Base-by-base conservation (phyloP, 306 rosid species). In the Cucumis hystrix region DNA sequence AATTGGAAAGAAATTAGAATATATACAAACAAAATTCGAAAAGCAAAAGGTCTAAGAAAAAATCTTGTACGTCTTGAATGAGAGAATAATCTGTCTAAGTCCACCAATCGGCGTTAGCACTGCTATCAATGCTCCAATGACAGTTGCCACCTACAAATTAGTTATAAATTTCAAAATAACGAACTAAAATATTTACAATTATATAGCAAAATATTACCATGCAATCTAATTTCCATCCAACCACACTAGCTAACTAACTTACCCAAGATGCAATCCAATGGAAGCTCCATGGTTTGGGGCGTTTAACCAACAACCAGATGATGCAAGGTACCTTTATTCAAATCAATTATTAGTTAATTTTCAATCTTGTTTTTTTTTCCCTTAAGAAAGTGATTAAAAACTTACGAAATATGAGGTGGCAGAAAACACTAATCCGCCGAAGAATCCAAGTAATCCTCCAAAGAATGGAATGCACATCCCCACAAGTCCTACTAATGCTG, bases 381-480 rank as follows among this genome's bases (percentile, higher is more conserved):
- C 16, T 47, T 10, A 68, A 20, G 10, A 47, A 45, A 69, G 18
- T 1, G 11, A 18, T 33, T 39, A 71, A 20, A 71, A 71, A 57
- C 90, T 82, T 80, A 91, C 93, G 33, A 83, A 83, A 54, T 80
- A 91, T 62, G 97, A 87, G 51, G 97, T 87, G 43, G 92, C 85
- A 21, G 93, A n/a, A 80, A 86, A 91, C 13, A 88, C 91, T 14
- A 91, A 74, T 67, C 97, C 97, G 47, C 97, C 97, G 45, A 91
- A 91, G 63, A 91, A 85, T 9, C 97, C 93, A 61, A 89, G 59
- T 49, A 91, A 39, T 59, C 93, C 97, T 82, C 97, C 93, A 49
- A 91, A 91, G 60, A 91, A 91, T 23, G 97, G 97, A 79, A 91
- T n/a, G 45, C 86, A 81, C 15, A 91, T 64, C n/a, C 77, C 88